phyloP scores from a whole-genome alignment of 164 flowering plant genomes.

The Chloranthus sessilifolius region DNA sequence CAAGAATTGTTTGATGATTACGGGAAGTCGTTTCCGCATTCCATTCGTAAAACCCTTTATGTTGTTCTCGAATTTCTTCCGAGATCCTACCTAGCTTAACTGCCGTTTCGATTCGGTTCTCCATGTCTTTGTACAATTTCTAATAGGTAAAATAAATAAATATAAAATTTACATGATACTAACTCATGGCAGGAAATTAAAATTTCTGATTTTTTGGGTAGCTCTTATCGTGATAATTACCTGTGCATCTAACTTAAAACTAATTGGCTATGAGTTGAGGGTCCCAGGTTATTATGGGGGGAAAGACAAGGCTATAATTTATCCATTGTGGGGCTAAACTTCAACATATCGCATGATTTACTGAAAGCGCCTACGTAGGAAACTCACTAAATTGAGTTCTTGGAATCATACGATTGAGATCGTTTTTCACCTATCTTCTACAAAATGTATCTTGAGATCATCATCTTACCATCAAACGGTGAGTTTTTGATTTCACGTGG shows the following conservation, averaged over 20 bases:
- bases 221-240: too few species aligned
- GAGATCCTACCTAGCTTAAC: slow-evolving; percentile 36
- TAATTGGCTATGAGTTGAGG: too few species aligned
- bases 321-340: background rate
- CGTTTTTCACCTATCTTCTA: too few species aligned
- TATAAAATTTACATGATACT: background rate
- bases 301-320: too few species aligned
- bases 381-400: too few species aligned
- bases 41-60: slow-evolving; percentile 57
- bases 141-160: slow-evolving; percentile 8
- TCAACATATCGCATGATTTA: background rate
- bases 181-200: background rate
- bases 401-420: too few species aligned
- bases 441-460: too few species aligned
- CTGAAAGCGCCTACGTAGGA: background rate
- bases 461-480: too few species aligned
- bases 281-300: too few species aligned
- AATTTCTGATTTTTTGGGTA: too few species aligned
- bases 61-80: slow-evolving; percentile 27
- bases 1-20: slow-evolving; percentile 63
- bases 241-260: too few species aligned
- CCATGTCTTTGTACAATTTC: slow-evolving; percentile 57
- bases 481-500: too few species aligned
- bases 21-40: slow-evolving; percentile 26
- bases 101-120: slow-evolving; percentile 38